These are phyloP conservation scores for Globisporangium lucens DNA, from an alignment of 352 stramenopile species.

Conservation along the genomic window DNA sequence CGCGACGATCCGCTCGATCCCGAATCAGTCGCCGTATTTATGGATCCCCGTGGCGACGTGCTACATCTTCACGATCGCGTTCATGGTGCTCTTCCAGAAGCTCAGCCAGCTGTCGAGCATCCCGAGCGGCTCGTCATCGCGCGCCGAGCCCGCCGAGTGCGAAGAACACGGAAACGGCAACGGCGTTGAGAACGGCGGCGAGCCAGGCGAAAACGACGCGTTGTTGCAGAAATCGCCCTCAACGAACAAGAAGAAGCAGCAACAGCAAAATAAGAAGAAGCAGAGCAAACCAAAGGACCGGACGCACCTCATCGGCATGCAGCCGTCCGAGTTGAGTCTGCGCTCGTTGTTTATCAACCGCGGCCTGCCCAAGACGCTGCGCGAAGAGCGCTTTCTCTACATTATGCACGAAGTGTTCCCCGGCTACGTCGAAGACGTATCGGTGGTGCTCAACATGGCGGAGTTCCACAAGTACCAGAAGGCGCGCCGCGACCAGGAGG, in stretches of 20 bases:
- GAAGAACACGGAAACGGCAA: not conserved
- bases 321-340: constrained; percentile 68
- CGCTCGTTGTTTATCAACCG: constrained; percentile 80
- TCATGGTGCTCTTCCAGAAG: constrained; percentile 65
- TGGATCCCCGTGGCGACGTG: constrained; percentile 71
- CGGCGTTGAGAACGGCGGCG: not conserved
- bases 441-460: constrained; percentile 77
- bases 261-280: constrained; percentile 11
- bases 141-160: not conserved
- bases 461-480: constrained; percentile 66
- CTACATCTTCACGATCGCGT: constrained; percentile 78
- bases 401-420: constrained; percentile 82
- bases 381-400: constrained; percentile 71
- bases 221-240: constrained; percentile 15
- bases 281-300: constrained; percentile 16
- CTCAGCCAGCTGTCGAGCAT: constrained; percentile 67
- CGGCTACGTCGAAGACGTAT: constrained; percentile 76
- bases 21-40: constrained; percentile 71
- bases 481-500: constrained; percentile 45
- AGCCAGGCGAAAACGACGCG: constrained; percentile 12
- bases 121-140: constrained; percentile 25
- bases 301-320: constrained; percentile 76
- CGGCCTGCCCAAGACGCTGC: constrained; percentile 67
- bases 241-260: constrained; percentile 17
- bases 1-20: constrained; percentile 77